Evolutionary conservation across 2,329 filamentous ascomycete genomes (phyloP).

Genomic region (Pestalotiopsis sp.): DNA sequence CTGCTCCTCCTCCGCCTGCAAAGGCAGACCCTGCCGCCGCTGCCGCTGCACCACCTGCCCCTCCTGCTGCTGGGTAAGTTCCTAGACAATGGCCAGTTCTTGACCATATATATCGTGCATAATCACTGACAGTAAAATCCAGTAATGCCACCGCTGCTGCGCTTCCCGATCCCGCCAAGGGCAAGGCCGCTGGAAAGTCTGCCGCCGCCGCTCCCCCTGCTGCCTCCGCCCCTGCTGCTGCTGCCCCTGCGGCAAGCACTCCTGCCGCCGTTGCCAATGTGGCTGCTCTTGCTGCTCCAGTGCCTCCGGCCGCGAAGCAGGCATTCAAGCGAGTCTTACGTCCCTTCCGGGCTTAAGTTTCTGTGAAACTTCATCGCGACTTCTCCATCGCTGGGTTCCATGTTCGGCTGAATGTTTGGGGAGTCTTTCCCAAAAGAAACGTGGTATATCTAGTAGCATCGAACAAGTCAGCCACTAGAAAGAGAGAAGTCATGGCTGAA

Average conservation of each 20-base stretch:
- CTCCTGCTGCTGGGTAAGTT: conserved; percentile 6
- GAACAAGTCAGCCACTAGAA: too few relatives aligned
- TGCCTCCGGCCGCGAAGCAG: neutral
- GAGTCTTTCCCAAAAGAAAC: too few relatives aligned
- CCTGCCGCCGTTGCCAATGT: neutral
- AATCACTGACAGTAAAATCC: neutral
- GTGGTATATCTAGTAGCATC: too few relatives aligned
- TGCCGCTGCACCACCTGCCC: neutral
- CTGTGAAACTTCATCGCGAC: neutral
- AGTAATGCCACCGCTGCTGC: conserved; percentile 2
- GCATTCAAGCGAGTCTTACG: neutral
- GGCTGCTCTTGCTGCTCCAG: neutral
- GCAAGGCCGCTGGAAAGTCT: neutral
- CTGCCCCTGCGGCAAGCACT: neutral
- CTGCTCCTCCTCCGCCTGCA: neutral
- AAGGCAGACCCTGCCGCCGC: neutral
- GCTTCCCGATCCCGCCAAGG: neutral
- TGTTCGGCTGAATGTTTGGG: too few relatives aligned
- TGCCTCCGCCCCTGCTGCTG: neutral
- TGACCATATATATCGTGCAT: neutral
- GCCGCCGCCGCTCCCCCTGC: neutral
- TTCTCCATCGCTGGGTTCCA: too few relatives aligned
- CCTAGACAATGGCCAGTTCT: neutral
- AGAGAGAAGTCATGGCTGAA: too few relatives aligned
- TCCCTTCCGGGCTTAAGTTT: neutral